Conservation (phyloP, 805 yeast species). For the Ogataea naganishii region DNA sequence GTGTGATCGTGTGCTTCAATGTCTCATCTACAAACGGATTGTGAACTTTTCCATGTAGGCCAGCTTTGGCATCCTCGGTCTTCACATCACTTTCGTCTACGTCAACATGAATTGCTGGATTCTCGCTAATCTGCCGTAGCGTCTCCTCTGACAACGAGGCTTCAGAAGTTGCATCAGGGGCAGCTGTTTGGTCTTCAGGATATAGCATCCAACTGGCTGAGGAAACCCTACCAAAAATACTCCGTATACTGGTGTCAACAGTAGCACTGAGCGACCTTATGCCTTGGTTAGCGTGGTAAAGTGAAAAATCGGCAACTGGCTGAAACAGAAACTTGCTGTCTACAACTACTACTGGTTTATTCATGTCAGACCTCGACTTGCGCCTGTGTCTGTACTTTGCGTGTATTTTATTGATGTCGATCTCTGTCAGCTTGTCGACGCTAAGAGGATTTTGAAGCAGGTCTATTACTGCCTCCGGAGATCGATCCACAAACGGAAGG, state of each 20-base stretch:
- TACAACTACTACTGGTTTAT: not conserved
- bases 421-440: slow-evolving; percentile 18
- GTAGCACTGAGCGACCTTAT: slow-evolving; percentile 23
- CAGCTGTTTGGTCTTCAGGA: slow-evolving; percentile 1
- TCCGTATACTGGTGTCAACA: slow-evolving; percentile 25
- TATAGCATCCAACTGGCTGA: slow-evolving; percentile 15
- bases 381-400: no score
- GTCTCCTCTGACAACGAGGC: slow-evolving; percentile 15
- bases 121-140: slow-evolving; percentile 22
- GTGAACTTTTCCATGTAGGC: no score
- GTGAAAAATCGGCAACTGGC: slow-evolving; percentile 15
- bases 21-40: no score
- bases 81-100: no score
- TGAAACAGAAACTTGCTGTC: slow-evolving; percentile 6
- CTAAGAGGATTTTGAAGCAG: slow-evolving; percentile 14
- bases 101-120: slow-evolving; percentile 13
- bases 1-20: slow-evolving; percentile 15
- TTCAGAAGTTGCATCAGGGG: slow-evolving; percentile 1
- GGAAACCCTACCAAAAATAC: slow-evolving; percentile 24
- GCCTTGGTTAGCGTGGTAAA: slow-evolving; percentile 28
- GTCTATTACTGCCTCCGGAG: slow-evolving; percentile 2
- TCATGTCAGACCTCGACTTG: no score
- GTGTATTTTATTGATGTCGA: not conserved
- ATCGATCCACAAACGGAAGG: slow-evolving; percentile 3
- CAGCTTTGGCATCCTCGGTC: no score